Evolutionary conservation across 2,329 filamentous ascomycete genomes (phyloP), one percentile per base, ranked within the genome.

Genomic region (Helminthosporium solani): DNA sequence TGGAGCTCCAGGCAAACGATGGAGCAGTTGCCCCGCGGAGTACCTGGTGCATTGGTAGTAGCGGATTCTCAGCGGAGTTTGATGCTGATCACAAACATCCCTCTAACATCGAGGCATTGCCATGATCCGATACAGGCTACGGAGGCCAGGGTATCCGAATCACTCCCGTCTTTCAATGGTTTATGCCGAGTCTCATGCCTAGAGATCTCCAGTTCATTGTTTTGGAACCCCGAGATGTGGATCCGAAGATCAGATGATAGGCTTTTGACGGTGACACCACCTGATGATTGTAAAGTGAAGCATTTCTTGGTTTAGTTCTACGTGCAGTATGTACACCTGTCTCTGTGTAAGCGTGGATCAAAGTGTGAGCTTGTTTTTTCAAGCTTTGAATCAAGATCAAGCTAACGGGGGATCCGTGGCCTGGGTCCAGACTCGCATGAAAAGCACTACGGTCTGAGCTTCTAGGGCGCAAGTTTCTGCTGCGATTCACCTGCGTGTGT

Each of bases 11-110:
- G 7, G 28, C 8, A 31, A n/a, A 14, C 3, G 14, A 4, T 31
- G 14, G 12, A 31, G 28, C 28, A 31, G 7, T 12, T 14, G 7
- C 14, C 7, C 9, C 8, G 8, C 28, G 7, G 9, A 31, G 28
- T 6, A 7, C 14, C 28, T 25, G 5, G 23, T 25, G 9, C 16
- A 27, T 33, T 18, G 9, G 43, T 38, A 40, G 33, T 6, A 27
- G 37, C 33, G 18, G 31, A 30, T 21, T n/a, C 38, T 39, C 40
- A 40, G 37, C 46, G 52, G 46, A 47, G 35, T 36, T 39, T 52
- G 49, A 39, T 1, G 46, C 44, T 38, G 21, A 35, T 45, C 41
- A 31, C 41, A 51, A 51, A 50, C 46, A 43, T 28, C 38, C 39
- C 43, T 40, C 25, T 38, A 14, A 31, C 28, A 31, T 6, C 14